Conservation (phyloP, 805 yeast genomes). For the Metschnikowia drakensbergensis region DNA sequence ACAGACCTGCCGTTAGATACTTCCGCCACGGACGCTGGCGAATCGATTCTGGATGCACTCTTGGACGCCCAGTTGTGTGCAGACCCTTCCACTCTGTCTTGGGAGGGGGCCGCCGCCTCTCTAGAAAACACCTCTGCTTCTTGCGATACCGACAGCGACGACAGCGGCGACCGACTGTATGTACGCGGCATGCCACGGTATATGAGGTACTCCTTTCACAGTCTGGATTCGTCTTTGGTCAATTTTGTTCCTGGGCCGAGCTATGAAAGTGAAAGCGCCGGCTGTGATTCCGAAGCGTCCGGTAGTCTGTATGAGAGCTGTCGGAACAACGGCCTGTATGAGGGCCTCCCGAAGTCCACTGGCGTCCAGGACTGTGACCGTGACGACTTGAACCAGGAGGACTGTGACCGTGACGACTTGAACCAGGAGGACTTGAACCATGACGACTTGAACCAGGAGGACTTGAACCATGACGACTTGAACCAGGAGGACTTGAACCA, state of each 20-base stretch:
- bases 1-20: background rate
- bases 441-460: no score
- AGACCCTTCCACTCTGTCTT: background rate
- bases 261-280: background rate
- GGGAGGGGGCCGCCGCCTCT: no score
- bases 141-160: background rate
- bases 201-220: background rate
- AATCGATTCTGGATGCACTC: background rate
- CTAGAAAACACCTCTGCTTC: background rate
- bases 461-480: no score
- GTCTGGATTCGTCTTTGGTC: background rate
- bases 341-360: no score
- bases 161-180: background rate
- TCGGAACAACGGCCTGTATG: no score
- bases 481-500: no score
- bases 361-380: no score
- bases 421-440: no score
- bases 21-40: background rate
- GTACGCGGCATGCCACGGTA: background rate
- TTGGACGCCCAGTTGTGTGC: background rate
- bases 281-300: background rate
- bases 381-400: no score
- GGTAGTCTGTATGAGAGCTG: background rate
- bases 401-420: no score
- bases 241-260: background rate